Evolutionary conservation across 148 eudicot genomes (phyloP).

Genomic region (Rhododendron ferrugineum): DNA sequence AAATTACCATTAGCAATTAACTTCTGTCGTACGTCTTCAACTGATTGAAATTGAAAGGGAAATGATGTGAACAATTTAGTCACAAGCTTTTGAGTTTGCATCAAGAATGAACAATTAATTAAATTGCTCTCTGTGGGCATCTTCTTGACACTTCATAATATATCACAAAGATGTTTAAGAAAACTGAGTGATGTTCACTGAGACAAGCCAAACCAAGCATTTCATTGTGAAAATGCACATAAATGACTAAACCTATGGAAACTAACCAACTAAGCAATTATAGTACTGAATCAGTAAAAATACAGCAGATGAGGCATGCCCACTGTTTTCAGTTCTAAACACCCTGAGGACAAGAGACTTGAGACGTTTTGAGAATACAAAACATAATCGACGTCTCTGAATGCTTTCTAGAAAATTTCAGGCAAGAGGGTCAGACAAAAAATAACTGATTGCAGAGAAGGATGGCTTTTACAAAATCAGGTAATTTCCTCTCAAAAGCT

Average conservation of each 20-base stretch:
- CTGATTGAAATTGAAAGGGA: slow-evolving; percentile 31
- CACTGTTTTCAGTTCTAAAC: not conserved
- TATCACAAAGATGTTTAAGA: not conserved
- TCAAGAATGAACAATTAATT: slow-evolving; percentile 4
- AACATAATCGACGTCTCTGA: not conserved
- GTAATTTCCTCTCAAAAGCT: not conserved
- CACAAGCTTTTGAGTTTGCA: not conserved
- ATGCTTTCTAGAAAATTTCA: not conserved
- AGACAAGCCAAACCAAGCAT: not conserved
- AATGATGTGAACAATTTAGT: not conserved
- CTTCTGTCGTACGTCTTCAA: slow-evolving; percentile 77
- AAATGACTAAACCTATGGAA: not conserved
- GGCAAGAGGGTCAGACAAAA: not conserved
- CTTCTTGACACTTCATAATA: not conserved
- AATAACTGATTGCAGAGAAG: not conserved
- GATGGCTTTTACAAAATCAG: not conserved
- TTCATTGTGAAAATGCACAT: not conserved
- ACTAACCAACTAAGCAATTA: not conserved
- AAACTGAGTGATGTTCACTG: not conserved
- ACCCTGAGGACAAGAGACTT: not conserved
- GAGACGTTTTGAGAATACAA: not conserved
- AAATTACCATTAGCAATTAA: slow-evolving; percentile 53
- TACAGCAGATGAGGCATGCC: not conserved
- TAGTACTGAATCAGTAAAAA: not conserved
- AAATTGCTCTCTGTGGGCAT: not conserved